Evolutionary conservation across 1,284 basidiomycete species (phyloP), one percentile per base, ranked within the genome.

Genomic region (Marasmius tenuissimus): DNA sequence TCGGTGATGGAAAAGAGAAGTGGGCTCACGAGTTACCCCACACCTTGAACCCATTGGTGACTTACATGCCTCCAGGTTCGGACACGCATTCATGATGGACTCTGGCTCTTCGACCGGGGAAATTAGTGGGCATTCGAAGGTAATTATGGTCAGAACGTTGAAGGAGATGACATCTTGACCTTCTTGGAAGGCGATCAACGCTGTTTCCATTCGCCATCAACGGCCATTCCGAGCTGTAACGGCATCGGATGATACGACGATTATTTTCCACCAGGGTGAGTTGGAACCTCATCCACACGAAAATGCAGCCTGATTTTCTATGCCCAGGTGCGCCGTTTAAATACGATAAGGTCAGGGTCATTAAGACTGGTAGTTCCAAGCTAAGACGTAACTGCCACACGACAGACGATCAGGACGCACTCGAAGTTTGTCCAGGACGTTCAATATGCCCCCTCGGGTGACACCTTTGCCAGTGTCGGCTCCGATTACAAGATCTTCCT

Each of bases 361-460:
- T 42, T 37, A n/a, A n/a, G 20, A 34, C 20, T 1, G 50, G 9
- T 16, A 7, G 1, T 54, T 10, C 11, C 22, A 11, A 22, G 4
- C 7, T 6, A 20, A 39, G 3, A 33, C 33, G 2, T 40, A 38
- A 39, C 37, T 35, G 9, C 45, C n/a, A 49, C 11, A 40, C 7
- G 49, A 37, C 56, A 91, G 88, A 88, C 87, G n/a, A 91, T 96
- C 74, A 89, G 87, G 70, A 92, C 91, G 0, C 97, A 99, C 74
- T 91, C 90, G 3, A 93, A 93, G 72, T 99, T 98, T 72, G 94
- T 99, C 4, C 95, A 98, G 73, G 94, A 98, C 63, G 87, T 98
- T 22, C 85, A 87, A 60, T 98, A 89, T 72, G 84, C 94, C 0
- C 88, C 90, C 0, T 88, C 88, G 38, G 96, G 95, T 3, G 85